Conservation (phyloP, 306 rosid species). For the Quercus rubra region DNA sequence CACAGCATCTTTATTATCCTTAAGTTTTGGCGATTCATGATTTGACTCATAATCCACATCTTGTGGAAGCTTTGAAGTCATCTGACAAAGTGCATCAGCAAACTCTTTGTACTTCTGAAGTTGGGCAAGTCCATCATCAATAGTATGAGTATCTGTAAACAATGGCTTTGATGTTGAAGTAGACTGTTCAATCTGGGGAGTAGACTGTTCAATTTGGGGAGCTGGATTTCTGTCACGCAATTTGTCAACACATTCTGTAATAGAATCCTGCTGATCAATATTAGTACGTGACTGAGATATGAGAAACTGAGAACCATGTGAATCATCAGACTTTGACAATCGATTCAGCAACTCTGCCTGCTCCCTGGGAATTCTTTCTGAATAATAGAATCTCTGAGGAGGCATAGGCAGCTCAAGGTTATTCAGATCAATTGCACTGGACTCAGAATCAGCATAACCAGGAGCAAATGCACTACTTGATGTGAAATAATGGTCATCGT, state of each 20-base stretch:
- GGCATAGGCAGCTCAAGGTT: constrained; percentile 63
- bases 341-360: constrained; percentile 78
- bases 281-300: constrained; percentile 60
- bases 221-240: constrained; percentile 39
- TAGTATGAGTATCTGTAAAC: constrained; percentile 35
- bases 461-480: constrained; percentile 41
- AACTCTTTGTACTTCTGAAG: constrained; percentile 45
- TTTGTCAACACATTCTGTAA: constrained; percentile 39
- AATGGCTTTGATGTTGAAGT: constrained; percentile 32
- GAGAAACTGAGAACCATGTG: constrained; percentile 59
- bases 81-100: constrained; percentile 46
- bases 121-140: constrained; percentile 45
- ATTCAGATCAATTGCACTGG: constrained; percentile 60
- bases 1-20: constrained; percentile 31
- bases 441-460: constrained; percentile 44
- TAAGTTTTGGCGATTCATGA: constrained; percentile 25
- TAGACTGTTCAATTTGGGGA: constrained; percentile 36
- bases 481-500: constrained; percentile 41
- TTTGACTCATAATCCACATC: constrained; percentile 39
- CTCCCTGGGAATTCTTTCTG: constrained; percentile 89
- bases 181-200: constrained; percentile 39
- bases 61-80: constrained; percentile 43
- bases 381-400: constrained; percentile 71
- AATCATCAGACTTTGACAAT: constrained; percentile 81
- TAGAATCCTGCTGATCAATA: constrained; percentile 37